Evolutionary conservation across 495 filamentous ascomycete genomes (phyloP).

Genomic region (Aspergillus diversus): DNA sequence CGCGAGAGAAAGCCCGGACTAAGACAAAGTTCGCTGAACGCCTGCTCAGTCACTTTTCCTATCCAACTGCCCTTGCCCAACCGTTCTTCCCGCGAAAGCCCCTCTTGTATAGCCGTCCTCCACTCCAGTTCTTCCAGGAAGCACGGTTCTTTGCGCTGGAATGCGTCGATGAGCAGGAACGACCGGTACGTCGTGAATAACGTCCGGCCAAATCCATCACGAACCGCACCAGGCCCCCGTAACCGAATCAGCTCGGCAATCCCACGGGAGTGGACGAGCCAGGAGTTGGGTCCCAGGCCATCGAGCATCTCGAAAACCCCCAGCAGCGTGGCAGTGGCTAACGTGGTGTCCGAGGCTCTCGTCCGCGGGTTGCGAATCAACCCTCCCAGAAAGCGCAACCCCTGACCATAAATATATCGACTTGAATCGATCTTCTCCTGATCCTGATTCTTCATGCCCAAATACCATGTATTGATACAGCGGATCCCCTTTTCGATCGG

Average conservation of each 20-base stretch:
- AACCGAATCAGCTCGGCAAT: conserved; percentile 32
- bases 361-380: conserved; percentile 21
- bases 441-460: conserved; percentile 25
- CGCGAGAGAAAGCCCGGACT: conserved; percentile 31
- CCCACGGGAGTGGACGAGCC: conserved; percentile 42
- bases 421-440: conserved; percentile 20
- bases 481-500: conserved; percentile 23
- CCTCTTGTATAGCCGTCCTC: conserved; percentile 29
- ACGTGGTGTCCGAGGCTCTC: conserved; percentile 27
- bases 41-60: conserved; percentile 27
- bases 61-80: conserved; percentile 22
- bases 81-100: conserved; percentile 21
- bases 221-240: conserved; percentile 34
- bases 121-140: conserved; percentile 37
- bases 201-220: conserved; percentile 31
- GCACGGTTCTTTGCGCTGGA: conserved; percentile 30
- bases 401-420: conserved; percentile 32
- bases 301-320: conserved; percentile 39
- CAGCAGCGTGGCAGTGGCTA: conserved; percentile 33
- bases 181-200: conserved; percentile 37
- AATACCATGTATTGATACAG: conserved; percentile 24
- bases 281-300: conserved; percentile 30
- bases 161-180: conserved; percentile 36
- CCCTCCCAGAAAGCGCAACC: conserved; percentile 18
- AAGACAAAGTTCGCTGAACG: conserved; percentile 31